Conservation (phyloP, 306 rosid species). For the Castanea sativa region DNA sequence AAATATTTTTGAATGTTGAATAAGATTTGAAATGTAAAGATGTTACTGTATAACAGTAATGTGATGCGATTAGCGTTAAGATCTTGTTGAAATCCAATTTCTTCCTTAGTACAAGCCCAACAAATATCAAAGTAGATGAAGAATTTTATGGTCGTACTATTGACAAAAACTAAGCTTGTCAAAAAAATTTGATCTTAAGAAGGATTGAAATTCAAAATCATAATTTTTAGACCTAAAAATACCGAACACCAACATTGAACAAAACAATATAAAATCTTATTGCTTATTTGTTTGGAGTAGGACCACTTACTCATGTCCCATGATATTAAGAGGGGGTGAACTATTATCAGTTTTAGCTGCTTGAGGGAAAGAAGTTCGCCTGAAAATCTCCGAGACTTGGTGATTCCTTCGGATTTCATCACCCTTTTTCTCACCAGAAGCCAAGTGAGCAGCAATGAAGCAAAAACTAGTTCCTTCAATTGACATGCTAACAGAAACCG, state of each 20-base stretch:
- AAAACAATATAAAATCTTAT: no score
- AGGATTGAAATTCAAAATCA: neutral
- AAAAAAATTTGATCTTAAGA: neutral
- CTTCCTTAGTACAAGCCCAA: neutral
- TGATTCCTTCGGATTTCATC: constrained; percentile 74
- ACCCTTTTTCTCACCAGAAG: constrained; percentile 89
- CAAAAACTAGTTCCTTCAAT: constrained; percentile 96
- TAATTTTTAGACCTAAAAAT: neutral
- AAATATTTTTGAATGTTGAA: neutral
- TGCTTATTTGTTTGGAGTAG: neutral
- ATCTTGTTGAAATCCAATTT: neutral
- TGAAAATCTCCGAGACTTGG: constrained; percentile 77
- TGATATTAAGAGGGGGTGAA: constrained; percentile 67
- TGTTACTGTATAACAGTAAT: neutral
- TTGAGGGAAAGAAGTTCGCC: constrained; percentile 60
- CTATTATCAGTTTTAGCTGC: constrained; percentile 30
- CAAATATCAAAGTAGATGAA: neutral
- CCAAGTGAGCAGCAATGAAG: constrained; percentile 80
- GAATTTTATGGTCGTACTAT: no score
- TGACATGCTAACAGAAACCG: constrained; percentile 78
- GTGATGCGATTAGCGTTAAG: neutral
- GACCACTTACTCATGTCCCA: constrained; percentile 87
- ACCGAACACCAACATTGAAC: neutral
- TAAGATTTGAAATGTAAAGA: neutral
- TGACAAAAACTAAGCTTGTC: no score